phyloP scores from a whole-genome alignment of 2,329 filamentous ascomycete species.

The Paecilomyces dactylethromorphus region DNA sequence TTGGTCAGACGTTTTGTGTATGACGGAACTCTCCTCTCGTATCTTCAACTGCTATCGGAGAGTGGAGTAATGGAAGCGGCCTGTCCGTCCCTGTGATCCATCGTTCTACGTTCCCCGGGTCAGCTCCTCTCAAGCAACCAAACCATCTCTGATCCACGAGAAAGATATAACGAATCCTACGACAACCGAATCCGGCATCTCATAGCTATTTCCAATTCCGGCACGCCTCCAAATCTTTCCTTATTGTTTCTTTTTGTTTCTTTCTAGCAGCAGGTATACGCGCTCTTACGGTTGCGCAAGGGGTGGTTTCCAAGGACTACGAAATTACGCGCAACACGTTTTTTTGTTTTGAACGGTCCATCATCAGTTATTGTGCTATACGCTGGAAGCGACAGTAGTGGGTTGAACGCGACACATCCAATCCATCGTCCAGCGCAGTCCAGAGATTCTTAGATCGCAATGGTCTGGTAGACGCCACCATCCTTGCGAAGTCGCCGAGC shows the following conservation, averaged over 20 bases:
- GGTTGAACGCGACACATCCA: background rate
- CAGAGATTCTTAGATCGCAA: background rate
- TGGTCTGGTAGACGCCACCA: background rate
- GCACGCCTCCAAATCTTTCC: background rate
- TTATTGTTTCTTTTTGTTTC: slow-evolving; percentile 5
- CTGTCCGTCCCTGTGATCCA: background rate
- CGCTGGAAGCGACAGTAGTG: background rate
- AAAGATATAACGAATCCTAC: slow-evolving; percentile 1
- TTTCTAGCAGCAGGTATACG: background rate
- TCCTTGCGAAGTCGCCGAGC: background rate
- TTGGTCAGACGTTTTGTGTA: slow-evolving; percentile 21
- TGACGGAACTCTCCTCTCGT: slow-evolving; percentile 9
- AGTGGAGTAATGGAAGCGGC: background rate
- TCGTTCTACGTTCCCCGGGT: background rate
- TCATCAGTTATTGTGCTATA: background rate
- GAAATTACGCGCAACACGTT: background rate
- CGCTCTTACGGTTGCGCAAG: background rate
- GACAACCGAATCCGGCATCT: slow-evolving; percentile 8
- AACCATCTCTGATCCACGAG: background rate
- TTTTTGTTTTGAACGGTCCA: background rate
- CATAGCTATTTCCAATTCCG: background rate
- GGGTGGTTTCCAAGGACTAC: background rate
- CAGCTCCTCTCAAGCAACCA: background rate
- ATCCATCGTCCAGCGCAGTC: background rate
- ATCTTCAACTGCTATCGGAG: background rate